Evolutionary conservation across 768 basidiomycete genomes (phyloP).

Genomic region (Terana coerulea): DNA sequence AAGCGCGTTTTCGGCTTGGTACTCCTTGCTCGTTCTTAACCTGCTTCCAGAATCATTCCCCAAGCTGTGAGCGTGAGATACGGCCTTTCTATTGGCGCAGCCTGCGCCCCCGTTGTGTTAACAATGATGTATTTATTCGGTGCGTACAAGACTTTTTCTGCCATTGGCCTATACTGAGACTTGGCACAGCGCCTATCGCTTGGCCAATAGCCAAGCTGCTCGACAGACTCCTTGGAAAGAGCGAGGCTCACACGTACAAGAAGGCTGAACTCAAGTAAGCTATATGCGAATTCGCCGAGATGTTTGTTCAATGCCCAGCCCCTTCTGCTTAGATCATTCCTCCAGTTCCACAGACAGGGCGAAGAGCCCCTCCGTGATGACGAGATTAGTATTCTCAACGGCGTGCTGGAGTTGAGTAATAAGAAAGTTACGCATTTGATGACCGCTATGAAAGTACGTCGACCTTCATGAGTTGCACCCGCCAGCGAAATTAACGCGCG

Average conservation of each 20-base stretch:
- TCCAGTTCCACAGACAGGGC: slow-evolving; percentile 71
- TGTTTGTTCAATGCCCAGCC: background rate
- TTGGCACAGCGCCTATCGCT: slow-evolving; percentile 46
- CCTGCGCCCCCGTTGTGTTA: slow-evolving; percentile 47
- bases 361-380: slow-evolving; percentile 78
- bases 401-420: slow-evolving; percentile 71
- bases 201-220: slow-evolving; percentile 67
- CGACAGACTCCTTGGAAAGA: slow-evolving; percentile 73
- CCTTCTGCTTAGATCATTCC: slow-evolving; percentile 50
- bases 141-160: slow-evolving; percentile 13
- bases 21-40: too few species aligned
- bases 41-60: slow-evolving; percentile 48
- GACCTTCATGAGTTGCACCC: too few species aligned
- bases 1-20: too few species aligned
- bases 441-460: slow-evolving; percentile 49
- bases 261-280: slow-evolving; percentile 51
- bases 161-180: background rate
- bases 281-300: background rate
- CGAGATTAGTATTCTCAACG: slow-evolving; percentile 78
- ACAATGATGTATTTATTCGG: slow-evolving; percentile 47
- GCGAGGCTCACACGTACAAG: slow-evolving; percentile 74
- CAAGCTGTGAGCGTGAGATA: slow-evolving; percentile 73
- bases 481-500: too few species aligned
- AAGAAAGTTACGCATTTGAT: slow-evolving; percentile 59
- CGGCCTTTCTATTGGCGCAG: slow-evolving; percentile 53